Evolutionary conservation across 805 yeast genomes (phyloP).

Genomic region (Candida cerambycidarum): DNA sequence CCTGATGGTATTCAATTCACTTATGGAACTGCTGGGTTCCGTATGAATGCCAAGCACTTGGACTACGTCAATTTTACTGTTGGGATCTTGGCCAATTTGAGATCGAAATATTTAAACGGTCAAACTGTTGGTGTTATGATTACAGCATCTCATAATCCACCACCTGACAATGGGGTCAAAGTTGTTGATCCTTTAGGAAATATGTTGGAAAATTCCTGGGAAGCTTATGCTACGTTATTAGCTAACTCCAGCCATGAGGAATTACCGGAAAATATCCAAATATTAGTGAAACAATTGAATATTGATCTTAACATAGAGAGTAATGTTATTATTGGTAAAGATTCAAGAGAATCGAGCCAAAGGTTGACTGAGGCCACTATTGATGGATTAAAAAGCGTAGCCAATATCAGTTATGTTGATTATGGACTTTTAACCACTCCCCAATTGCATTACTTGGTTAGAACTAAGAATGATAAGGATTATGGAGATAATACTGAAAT

Average conservation of each 20-base stretch:
- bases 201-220: slow-evolving; percentile 87
- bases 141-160: slow-evolving; percentile 94
- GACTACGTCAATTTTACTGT: slow-evolving; percentile 83
- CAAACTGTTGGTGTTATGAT: slow-evolving; percentile 91
- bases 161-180: slow-evolving; percentile 87
- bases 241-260: slow-evolving; percentile 65
- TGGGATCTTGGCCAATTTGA: slow-evolving; percentile 76
- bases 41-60: slow-evolving; percentile 65
- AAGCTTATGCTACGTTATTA: slow-evolving; percentile 68
- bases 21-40: slow-evolving; percentile 98
- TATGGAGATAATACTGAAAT: slow-evolving; percentile 64
- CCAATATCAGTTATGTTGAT: slow-evolving; percentile 45
- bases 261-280: slow-evolving; percentile 38
- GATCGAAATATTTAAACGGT: slow-evolving; percentile 72
- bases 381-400: slow-evolving; percentile 57
- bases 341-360: slow-evolving; percentile 85
- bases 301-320: slow-evolving; percentile 48
- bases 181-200: slow-evolving; percentile 92
- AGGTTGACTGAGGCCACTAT: slow-evolving; percentile 55
- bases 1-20: slow-evolving; percentile 18
- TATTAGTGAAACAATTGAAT: slow-evolving; percentile 38
- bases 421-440: slow-evolving; percentile 86
- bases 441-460: slow-evolving; percentile 84
- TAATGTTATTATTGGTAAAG: slow-evolving; percentile 71
- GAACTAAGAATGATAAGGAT: slow-evolving; percentile 62